A percentile compares a stretch with the other conserved stretches of the same genome.
Conservation (phyloP, 1,139 yeast species). For the Meyerozyma athensensis region DNA sequence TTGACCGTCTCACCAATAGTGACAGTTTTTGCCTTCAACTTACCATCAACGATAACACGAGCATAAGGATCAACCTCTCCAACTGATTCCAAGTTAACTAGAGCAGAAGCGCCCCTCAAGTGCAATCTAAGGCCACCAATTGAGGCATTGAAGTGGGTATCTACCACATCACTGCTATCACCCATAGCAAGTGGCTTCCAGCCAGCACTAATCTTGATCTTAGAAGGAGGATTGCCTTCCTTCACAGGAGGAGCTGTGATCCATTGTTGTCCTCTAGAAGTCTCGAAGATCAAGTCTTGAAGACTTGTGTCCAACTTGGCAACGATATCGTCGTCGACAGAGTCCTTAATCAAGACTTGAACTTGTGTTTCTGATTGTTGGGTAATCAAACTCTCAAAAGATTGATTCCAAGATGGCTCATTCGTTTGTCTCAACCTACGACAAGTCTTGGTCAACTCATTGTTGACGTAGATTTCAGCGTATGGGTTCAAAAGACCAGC, state of each 20-base stretch:
- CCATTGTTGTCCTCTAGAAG: constrained; percentile 50
- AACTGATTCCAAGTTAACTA: constrained; percentile 58
- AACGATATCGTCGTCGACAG: constrained; percentile 42
- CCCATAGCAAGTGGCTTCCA: constrained; percentile 72
- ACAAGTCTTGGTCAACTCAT: constrained; percentile 47
- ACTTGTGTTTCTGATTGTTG: constrained; percentile 54
- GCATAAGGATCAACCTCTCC: constrained; percentile 76
- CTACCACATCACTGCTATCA: constrained; percentile 39
- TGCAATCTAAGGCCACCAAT: constrained; percentile 64
- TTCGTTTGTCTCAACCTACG: constrained; percentile 63
- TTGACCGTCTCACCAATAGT: constrained; percentile 51
- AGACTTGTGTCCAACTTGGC: constrained; percentile 53
- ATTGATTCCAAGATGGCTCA: constrained; percentile 68
- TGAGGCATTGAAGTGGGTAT: constrained; percentile 47
- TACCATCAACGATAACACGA: constrained; percentile 53
- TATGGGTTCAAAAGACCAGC: constrained; percentile 70
- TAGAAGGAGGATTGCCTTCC: constrained; percentile 37
- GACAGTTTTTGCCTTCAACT: constrained; percentile 49
- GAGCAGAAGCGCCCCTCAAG: constrained; percentile 48
- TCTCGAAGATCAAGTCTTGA: constrained; percentile 49
- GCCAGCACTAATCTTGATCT: constrained; percentile 47
- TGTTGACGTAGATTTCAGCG: constrained; percentile 60
- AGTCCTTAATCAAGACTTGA: constrained; percentile 55
- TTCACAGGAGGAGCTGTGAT: constrained; percentile 39
- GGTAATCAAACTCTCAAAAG: constrained; percentile 55